Evolutionary conservation across 2,329 filamentous ascomycete species (phyloP), one percentile per base, ranked within the genome.

Genomic region (Aureobasidium sp.): DNA sequence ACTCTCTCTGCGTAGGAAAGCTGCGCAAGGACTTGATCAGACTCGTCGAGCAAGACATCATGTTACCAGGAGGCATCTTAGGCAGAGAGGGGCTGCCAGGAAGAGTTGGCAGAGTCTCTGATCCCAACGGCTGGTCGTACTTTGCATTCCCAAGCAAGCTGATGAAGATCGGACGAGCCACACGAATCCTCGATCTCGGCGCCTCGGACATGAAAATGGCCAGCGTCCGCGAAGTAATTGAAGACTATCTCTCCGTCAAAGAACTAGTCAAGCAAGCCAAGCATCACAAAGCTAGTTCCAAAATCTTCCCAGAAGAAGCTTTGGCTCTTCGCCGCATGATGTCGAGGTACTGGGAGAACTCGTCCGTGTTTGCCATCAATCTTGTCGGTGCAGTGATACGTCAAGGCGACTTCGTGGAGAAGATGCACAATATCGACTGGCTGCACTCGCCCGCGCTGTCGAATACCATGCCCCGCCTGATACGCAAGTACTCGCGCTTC

Each of bases 351-450:
- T 88, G 86, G 85, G 80, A 83, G 24, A 90, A 90, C 68, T 77
- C 75, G n/a, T 82, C 81, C 1, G 76, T 78, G 0, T 89, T 90
- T 64, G 82, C 83, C 0, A 76, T 90, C 0, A 85, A 90, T 63
- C 81, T 90, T 1, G 76, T 79, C 5, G 83, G 85, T 1, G 87
- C 86, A 0, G 83, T 89, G 2, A 76, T 87, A 66, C 78, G 87
- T 0, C 87, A 90, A 69, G 81, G 83, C 19, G 76, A 81, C 50
- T 90, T 89, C 66, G 75, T 85, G 2, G 82, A 85, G 63, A 90
- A 93, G 75, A 92, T 93, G 88, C 79, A 82, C 66, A 79, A 82
- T 66, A 83, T 92, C 50, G 87, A 91, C 73, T 93, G 89, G 89
- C 76, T 92, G 1, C 89, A 90, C 71, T 88, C 85, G 29, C 88